Percentiles rank a stretch among this genome's conserved stretches.
These are phyloP conservation scores for Iris macrosiphon DNA, from an alignment of 106 monocot genomes.

Conservation along the genomic window DNA sequence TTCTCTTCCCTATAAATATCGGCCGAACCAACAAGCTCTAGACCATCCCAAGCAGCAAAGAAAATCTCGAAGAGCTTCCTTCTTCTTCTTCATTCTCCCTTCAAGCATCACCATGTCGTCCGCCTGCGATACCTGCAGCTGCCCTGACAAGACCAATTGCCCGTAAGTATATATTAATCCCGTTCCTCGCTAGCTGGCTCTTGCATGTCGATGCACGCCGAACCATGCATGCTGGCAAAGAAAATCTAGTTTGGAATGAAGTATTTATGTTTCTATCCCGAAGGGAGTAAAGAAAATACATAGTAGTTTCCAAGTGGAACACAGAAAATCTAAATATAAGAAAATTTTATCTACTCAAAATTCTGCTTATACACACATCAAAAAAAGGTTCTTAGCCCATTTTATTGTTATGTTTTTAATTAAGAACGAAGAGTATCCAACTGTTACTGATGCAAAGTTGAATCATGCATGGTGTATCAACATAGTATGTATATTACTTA, in stretches of 20 bases:
- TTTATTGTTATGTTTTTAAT: no score
- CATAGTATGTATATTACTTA: no score
- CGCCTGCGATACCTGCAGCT: constrained; percentile 75
- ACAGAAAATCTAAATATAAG: background rate
- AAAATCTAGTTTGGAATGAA: background rate
- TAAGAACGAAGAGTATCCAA: no score
- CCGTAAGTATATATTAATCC: constrained; percentile 39
- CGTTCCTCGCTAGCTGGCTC: no score
- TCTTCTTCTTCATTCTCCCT: background rate
- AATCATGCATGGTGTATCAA: no score
- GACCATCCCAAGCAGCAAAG: background rate
- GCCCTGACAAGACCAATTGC: constrained; percentile 79
- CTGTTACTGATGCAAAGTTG: no score
- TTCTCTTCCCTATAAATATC: constrained; percentile 14
- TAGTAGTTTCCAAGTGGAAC: no score
- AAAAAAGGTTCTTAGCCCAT: no score
- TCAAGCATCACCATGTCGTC: constrained; percentile 65
- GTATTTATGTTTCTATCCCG: background rate
- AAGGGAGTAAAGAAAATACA: no score
- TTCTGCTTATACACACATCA: no score
- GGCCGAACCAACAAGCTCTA: background rate
- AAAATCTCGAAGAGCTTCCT: background rate
- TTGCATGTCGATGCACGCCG: background rate
- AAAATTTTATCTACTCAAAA: background rate
- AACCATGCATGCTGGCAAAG: background rate